Percentiles rank a stretch among this genome's conserved stretches.
phyloP scores from a whole-genome alignment of 352 stramenopile genomes.

The Bremia lactucae region DNA sequence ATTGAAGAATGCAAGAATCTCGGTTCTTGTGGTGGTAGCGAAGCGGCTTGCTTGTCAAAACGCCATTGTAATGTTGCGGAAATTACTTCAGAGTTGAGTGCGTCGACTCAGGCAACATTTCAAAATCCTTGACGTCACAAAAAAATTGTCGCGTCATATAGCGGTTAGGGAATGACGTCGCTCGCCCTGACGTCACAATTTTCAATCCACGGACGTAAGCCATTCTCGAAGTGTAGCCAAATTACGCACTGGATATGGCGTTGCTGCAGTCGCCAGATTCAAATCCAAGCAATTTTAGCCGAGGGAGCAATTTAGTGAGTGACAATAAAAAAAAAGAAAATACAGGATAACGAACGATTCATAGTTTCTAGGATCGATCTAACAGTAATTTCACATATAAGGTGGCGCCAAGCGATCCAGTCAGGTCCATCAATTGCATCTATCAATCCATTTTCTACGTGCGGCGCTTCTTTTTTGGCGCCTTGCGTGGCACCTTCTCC shows the following conservation, averaged over 20 bases:
- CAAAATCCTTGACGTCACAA: neutral
- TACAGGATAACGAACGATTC: slow-evolving; percentile 1
- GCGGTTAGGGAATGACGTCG: neutral
- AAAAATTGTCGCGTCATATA: neutral
- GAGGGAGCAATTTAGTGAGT: neutral
- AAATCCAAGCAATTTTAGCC: no score
- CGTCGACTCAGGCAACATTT: neutral
- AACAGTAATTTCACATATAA: slow-evolving; percentile 7
- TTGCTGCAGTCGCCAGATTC: neutral
- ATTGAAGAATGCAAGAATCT: no score
- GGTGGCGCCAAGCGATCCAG: slow-evolving; percentile 1
- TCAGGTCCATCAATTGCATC: neutral
- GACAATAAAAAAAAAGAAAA: neutral
- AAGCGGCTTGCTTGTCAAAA: neutral
- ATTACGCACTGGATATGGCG: no score
- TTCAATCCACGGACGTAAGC: neutral
- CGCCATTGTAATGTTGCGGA: neutral
- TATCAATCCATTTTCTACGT: slow-evolving; percentile 10
- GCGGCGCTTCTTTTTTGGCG: slow-evolving; percentile 46
- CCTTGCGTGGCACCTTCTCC: slow-evolving; percentile 44
- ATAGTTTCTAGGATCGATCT: slow-evolving; percentile 1
- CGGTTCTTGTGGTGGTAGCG: no score
- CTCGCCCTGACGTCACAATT: neutral
- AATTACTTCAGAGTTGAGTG: neutral
- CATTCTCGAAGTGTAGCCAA: neutral